These are phyloP conservation scores for Lentinula guzmanii DNA, from an alignment of 768 basidiomycete species.

Conservation along the genomic window DNA sequence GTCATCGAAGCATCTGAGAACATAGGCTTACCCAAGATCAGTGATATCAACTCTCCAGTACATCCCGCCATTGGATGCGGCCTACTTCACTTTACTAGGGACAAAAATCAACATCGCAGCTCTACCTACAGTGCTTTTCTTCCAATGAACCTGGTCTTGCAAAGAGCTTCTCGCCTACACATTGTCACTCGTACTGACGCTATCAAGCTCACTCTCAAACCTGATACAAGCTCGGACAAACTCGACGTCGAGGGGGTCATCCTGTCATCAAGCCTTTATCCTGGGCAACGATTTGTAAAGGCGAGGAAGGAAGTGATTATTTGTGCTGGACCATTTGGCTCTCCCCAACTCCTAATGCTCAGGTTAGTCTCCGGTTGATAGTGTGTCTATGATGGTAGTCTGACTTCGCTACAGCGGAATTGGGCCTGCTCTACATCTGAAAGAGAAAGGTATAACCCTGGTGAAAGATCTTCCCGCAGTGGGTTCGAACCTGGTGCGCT, in stretches of 20 bases:
- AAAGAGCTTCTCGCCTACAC: neutral
- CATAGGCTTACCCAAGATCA: slow-evolving; percentile 11
- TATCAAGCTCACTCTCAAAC: neutral
- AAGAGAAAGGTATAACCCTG: neutral
- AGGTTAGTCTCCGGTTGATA: neutral
- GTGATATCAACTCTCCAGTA: slow-evolving; percentile 12
- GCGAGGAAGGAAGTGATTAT: neutral
- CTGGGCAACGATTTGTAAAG: neutral
- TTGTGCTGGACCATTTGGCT: slow-evolving; percentile 1
- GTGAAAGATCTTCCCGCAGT: slow-evolving; percentile 2
- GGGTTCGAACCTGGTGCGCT: slow-evolving; percentile 1
- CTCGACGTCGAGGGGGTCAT: neutral
- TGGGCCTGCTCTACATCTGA: neutral
- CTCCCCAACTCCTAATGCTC: slow-evolving; percentile 4
- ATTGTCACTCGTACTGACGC: slow-evolving; percentile 1
- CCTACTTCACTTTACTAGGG: slow-evolving; percentile 11
- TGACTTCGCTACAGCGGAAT: neutral
- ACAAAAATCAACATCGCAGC: slow-evolving; percentile 8
- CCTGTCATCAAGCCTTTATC: neutral
- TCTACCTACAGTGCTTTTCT: slow-evolving; percentile 17
- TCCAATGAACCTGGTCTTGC: slow-evolving; percentile 10
- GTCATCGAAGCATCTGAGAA: slow-evolving; percentile 8
- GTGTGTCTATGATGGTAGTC: neutral
- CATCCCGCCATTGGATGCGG: slow-evolving; percentile 9
- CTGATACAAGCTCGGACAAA: neutral